Percentiles rank a stretch among this genome's conserved stretches.
Evolutionary conservation across 2,329 filamentous ascomycete genomes (phyloP).

Genomic region (Neofusicoccum laricinum): DNA sequence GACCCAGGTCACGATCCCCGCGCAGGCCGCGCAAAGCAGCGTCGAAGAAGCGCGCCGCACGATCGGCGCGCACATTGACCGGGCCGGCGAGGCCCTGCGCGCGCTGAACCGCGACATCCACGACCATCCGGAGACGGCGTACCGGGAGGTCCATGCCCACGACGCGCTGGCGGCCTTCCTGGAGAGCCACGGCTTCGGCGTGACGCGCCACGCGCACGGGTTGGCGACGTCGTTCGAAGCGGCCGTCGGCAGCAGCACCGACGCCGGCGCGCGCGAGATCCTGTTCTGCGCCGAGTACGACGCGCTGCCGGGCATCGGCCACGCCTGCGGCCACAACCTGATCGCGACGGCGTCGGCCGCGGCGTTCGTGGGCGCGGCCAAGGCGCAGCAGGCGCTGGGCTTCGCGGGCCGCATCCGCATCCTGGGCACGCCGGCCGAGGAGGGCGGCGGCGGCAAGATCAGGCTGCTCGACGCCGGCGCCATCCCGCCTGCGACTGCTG

Average conservation of each 20-base stretch:
- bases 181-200: conserved; percentile 20
- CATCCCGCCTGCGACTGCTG: conserved; percentile 27
- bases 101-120: conserved; percentile 23
- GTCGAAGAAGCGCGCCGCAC: not conserved
- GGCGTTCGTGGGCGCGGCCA: conserved; percentile 47
- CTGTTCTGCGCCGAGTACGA: conserved; percentile 52
- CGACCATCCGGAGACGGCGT: conserved; percentile 24
- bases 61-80: conserved; percentile 15
- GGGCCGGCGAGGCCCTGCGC: conserved; percentile 14
- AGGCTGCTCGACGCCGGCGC: conserved; percentile 46
- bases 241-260: conserved; percentile 27
- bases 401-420: conserved; percentile 47
- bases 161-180: conserved; percentile 24
- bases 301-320: conserved; percentile 50
- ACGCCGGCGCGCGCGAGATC: conserved; percentile 28
- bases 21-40: not conserved
- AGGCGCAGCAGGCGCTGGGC: conserved; percentile 40
- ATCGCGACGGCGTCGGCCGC: conserved; percentile 51
- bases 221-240: conserved; percentile 35
- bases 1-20: not conserved
- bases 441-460: conserved; percentile 54
- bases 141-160: conserved; percentile 25
- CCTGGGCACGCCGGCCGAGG: conserved; percentile 55
- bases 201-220: conserved; percentile 32
- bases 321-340: conserved; percentile 56